These are phyloP conservation scores for Leptographium lundbergii DNA, from an alignment of 2,329 filamentous ascomycete genomes.

Conservation along the genomic window DNA sequence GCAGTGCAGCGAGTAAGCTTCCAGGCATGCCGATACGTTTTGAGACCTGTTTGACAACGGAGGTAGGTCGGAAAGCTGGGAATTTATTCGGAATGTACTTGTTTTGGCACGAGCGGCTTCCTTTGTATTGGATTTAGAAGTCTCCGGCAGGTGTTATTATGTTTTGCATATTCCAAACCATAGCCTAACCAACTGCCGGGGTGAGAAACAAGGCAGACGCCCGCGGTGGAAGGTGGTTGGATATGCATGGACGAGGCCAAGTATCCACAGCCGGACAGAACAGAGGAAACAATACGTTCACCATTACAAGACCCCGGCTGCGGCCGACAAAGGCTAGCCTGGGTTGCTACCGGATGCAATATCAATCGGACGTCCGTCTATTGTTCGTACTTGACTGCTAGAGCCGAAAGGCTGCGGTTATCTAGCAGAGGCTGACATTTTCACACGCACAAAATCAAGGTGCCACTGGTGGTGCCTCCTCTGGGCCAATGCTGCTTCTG, in stretches of 20 bases:
- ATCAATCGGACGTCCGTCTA: too few relatives aligned
- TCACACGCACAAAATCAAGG: too few relatives aligned
- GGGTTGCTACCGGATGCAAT: too few relatives aligned
- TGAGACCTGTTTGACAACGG: background rate
- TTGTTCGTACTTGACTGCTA: too few relatives aligned
- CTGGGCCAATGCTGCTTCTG: too few relatives aligned
- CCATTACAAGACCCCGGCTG: too few relatives aligned
- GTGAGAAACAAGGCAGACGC: background rate
- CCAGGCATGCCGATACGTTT: background rate
- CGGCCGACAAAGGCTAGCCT: too few relatives aligned
- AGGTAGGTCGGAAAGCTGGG: background rate
- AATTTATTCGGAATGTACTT: background rate
- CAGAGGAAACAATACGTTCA: too few relatives aligned
- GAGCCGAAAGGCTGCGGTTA: too few relatives aligned
- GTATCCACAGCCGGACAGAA: background rate
- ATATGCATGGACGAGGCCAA: background rate
- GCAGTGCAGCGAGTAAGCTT: background rate
- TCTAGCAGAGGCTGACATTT: too few relatives aligned
- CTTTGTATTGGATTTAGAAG: background rate
- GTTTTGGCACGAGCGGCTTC: background rate
- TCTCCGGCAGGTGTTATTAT: background rate
- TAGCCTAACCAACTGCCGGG: background rate
- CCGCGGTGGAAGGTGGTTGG: background rate
- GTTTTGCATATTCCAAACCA: background rate
- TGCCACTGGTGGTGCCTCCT: too few relatives aligned